Base-by-base conservation (phyloP, 2,329 filamentous ascomycete species). In the Epichloe festucae region DNA sequence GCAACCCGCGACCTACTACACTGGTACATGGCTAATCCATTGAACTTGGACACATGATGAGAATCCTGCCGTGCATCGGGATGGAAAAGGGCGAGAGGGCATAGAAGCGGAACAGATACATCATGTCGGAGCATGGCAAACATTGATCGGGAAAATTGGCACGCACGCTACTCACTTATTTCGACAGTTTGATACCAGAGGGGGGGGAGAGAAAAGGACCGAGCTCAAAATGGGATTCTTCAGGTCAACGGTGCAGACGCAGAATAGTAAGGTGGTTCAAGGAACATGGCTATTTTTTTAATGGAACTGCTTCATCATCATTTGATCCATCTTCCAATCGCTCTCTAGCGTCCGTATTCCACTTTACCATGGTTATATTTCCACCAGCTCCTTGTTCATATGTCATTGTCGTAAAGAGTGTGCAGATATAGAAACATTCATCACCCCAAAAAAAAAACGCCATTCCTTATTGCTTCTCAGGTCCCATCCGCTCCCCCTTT, bases 1-100 rank as follows among this genome's bases (percentile, higher is more conserved):
- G 71, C 71, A 0, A 64, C 66, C 4, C 60, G 73, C 12, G 70
- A 74, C 52, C 52, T 75, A 38, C 59, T 68, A 4, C 59, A 67
- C 45, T 72, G 69, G 68, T 65, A 68, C 49, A 55, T 68, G 39
- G 41, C 43, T 35, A 53, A 50, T 12, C 46, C 44, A 17, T 31
- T 51, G 5, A 7, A 49, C 7, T 23, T 14, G 10, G 7, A 12
- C 12, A 10, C 15, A n/a, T 31, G 42, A 40, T 44, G 27, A 38
- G 19, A 4, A n/a, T 27, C n/a, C 7, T 12, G 17, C 15, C 21
- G 39, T 12, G 4, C 7, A 1, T 3, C 5, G 14, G 17, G 31
- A 11, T 46, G 3, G 12, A n/a, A 11, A 27, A 1, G 7, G 17
- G 11, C 7, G 7, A 11, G 17, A 6, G 17, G 17, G 11, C 7